phyloP scores from a whole-genome alignment of 805 yeast genomes.

The Pichia cabralensis region DNA sequence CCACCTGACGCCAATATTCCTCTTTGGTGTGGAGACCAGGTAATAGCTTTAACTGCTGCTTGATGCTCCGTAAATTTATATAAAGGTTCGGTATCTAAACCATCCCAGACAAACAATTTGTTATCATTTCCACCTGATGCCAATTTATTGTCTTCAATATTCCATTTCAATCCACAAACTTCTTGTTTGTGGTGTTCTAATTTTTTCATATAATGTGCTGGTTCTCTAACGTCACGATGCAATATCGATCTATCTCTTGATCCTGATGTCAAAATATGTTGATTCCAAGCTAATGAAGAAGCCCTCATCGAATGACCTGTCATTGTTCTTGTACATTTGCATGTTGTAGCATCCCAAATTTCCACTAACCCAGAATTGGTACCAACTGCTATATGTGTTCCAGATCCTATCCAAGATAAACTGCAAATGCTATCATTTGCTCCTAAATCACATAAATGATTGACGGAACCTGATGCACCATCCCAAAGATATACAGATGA shows the following conservation, averaged over 20 bases:
- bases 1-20: conserved; percentile 94
- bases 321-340: conserved; percentile 81
- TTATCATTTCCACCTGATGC: conserved; percentile 97
- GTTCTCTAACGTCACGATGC: conserved; percentile 85
- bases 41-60: conserved; percentile 93
- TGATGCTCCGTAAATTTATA: conserved; percentile 71
- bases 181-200: conserved; percentile 78
- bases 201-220: conserved; percentile 67
- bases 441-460: conserved; percentile 66
- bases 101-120: conserved; percentile 80
- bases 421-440: conserved; percentile 65
- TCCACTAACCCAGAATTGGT: conserved; percentile 81
- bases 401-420: conserved; percentile 87
- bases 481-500: conserved; percentile 87
- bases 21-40: conserved; percentile 97
- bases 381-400: conserved; percentile 91
- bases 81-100: conserved; percentile 55
- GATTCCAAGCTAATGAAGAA: conserved; percentile 89
- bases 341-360: conserved; percentile 85
- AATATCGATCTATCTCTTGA: conserved; percentile 75
- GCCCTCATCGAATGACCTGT: conserved; percentile 83
- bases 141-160: conserved; percentile 76
- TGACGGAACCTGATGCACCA: conserved; percentile 75
- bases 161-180: conserved; percentile 95
- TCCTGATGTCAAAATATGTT: conserved; percentile 79